Percentiles rank a stretch among this genome's conserved stretches.
Conservation (phyloP, 2,329 filamentous ascomycete genomes). For the Fonsecaea monophora region DNA sequence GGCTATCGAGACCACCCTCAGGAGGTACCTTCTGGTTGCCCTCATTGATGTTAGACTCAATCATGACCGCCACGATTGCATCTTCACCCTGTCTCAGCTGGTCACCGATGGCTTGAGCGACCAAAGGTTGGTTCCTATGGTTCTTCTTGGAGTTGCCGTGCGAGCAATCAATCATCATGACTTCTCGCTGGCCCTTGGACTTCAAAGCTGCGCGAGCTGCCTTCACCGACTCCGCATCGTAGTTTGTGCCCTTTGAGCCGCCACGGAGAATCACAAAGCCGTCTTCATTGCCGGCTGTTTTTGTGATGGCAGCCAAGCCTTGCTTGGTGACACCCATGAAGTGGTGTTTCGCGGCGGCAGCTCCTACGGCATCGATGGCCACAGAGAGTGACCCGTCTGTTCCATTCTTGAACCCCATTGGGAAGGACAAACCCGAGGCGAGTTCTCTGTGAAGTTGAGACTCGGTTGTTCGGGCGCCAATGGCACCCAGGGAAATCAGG, state of each 20-base stretch:
- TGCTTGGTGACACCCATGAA: slow-evolving; percentile 98
- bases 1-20: slow-evolving; percentile 74
- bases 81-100: slow-evolving; percentile 86
- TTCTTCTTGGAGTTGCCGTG: slow-evolving; percentile 96
- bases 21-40: slow-evolving; percentile 90
- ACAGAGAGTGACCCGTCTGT: slow-evolving; percentile 90
- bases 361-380: slow-evolving; percentile 93
- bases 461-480: slow-evolving; percentile 96
- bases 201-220: slow-evolving; percentile 80
- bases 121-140: slow-evolving; percentile 96
- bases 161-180: slow-evolving; percentile 97
- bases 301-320: slow-evolving; percentile 91
- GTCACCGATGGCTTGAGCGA: slow-evolving; percentile 78
- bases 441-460: slow-evolving; percentile 94
- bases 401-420: slow-evolving; percentile 99
- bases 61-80: slow-evolving; percentile 96
- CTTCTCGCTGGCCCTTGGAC: slow-evolving; percentile 74
- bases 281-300: slow-evolving; percentile 92
- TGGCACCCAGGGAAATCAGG: slow-evolving; percentile 85
- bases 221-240: slow-evolving; percentile 81
- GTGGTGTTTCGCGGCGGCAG: slow-evolving; percentile 89
- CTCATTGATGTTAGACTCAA: slow-evolving; percentile 96
- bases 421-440: slow-evolving; percentile 92
- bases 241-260: slow-evolving; percentile 93
- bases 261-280: slow-evolving; percentile 96